These are phyloP conservation scores for Annulohypoxylon truncatum DNA, from an alignment of 2,329 filamentous ascomycete genomes.

Conservation along the genomic window DNA sequence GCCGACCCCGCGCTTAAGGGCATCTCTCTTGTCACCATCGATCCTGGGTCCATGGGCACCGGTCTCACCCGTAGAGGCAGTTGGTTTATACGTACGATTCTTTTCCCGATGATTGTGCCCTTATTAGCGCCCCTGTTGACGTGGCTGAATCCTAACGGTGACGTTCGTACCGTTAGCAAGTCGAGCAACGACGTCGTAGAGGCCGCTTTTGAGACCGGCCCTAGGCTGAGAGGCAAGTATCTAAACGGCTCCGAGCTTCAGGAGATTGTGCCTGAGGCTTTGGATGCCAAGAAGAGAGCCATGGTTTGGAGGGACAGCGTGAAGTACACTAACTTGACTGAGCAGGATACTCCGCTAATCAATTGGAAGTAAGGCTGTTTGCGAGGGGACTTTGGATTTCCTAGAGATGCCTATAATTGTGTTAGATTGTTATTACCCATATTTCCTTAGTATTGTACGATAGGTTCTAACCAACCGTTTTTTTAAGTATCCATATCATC, in stretches of 20 bases:
- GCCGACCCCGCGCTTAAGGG: not conserved
- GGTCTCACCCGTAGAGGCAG: not conserved
- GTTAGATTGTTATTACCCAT: not conserved
- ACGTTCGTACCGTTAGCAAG: not conserved
- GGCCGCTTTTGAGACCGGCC: not conserved
- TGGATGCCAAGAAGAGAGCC: constrained; percentile 25
- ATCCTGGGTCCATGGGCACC: not conserved
- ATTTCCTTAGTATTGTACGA: no score
- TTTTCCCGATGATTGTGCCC: not conserved
- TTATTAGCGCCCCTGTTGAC: not conserved
- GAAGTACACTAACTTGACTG: constrained; percentile 8
- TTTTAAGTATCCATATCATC: no score
- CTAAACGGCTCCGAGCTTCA: constrained; percentile 10
- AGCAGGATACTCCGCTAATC: constrained; percentile 22
- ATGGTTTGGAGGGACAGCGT: constrained; percentile 40
- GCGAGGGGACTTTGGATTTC: not conserved
- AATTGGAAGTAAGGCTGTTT: not conserved
- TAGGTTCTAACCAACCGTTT: no score
- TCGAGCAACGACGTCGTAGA: not conserved
- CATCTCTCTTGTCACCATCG: not conserved
- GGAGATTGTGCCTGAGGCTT: constrained; percentile 24
- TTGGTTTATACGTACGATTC: not conserved
- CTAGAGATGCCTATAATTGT: not conserved
- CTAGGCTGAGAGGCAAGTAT: constrained; percentile 18
- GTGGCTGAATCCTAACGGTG: not conserved